Evolutionary conservation across 129 eudicot species (phyloP), one percentile per base, ranked within the genome.

Genomic region (Sambucus nigra): DNA sequence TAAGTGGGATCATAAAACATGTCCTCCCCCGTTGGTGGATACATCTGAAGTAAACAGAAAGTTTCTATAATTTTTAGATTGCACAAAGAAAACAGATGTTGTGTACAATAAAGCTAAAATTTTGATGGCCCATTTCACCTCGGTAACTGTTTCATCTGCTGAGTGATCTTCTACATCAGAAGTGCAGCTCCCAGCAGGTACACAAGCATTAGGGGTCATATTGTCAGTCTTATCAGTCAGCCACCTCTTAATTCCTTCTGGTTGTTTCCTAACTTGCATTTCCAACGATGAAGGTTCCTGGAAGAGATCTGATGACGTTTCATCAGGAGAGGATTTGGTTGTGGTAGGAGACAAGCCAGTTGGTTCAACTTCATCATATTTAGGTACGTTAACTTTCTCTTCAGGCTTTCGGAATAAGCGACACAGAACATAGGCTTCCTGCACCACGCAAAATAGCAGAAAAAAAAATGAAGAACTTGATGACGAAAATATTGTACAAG

Each of bases 351-450:
- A 73, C 26, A 64, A 68, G 26, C 65, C 71, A 10, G 71, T 26
- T 16, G 63, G 71, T 60, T 82, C 85, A 25, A 60, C 60, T 52
- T 77, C 91, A 25, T 74, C 85, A 24, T 27, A 77, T 29, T 70
- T 77, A 13, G 60, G 64, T 18, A 53, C 61, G 15, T 70, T 75
- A 19, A 48, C 57, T 12, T 70, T 74, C 53, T 76, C 89, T 19
- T 76, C 89, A 11, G 78, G 22, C 61, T 81, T 82, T 12, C 69
- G 75, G 26, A 82, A 82, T 55, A 82, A 71, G 41, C 91, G 91
- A 50, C 85, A 82, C 26, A 82, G 76, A 61, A 82, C 91, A 74
- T 69, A 82, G 49, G 79, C 65, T 12, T 57, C 75, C 89, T 81
- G 78, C 51, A 65, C 18, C n/a, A n/a, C n/a, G n/a, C n/a, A n/a